phyloP scores from a whole-genome alignment of 345 rosid species.

The Psidium friedrichsthalianum region DNA sequence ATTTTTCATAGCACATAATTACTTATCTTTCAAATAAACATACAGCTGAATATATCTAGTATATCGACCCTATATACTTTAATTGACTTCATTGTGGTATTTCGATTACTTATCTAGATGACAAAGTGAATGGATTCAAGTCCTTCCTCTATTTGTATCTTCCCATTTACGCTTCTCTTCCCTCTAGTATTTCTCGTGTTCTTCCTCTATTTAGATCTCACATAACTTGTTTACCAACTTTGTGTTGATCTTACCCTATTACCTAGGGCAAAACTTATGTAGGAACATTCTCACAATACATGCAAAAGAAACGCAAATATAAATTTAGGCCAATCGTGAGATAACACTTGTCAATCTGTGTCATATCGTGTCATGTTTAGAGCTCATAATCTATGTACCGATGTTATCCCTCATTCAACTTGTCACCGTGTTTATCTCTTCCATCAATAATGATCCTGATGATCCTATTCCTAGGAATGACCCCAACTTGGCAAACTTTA shows the following conservation, averaged over 20 bases:
- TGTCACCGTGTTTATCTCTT: neutral
- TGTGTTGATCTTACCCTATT: neutral
- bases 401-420: neutral
- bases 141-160: neutral
- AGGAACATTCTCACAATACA: neutral
- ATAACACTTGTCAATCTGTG: neutral
- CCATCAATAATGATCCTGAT: neutral
- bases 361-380: neutral
- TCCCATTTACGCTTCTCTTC: neutral
- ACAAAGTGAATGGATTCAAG: neutral
- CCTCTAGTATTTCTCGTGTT: neutral
- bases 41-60: neutral
- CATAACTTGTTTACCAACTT: neutral
- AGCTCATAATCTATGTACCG: neutral
- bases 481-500: neutral
- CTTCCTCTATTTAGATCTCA: neutral
- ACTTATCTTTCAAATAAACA: neutral
- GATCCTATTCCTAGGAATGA: neutral
- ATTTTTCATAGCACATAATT: neutral
- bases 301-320: neutral
- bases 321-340: neutral
- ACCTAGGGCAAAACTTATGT: neutral
- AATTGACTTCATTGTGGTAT: neutral
- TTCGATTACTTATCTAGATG: neutral
- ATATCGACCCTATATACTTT: neutral